Conservation (phyloP, 345 rosid species). For the Sonneratia caseolaris region DNA sequence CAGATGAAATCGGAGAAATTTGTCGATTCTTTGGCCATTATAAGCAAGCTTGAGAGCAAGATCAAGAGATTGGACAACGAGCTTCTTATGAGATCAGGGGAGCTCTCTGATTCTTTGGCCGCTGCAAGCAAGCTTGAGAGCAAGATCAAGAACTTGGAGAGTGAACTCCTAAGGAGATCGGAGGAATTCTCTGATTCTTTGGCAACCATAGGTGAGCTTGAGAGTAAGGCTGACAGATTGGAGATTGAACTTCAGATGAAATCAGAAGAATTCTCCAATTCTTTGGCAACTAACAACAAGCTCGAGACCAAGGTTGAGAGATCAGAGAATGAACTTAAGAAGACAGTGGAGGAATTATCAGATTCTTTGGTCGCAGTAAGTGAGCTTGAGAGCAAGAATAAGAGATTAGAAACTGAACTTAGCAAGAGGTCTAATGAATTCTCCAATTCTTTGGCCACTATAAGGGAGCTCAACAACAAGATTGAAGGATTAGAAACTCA, state of each 20-base stretch:
- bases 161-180: conserved; percentile 23
- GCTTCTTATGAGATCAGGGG: conserved; percentile 34
- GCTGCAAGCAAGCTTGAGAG: conserved; percentile 40
- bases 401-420: neutral
- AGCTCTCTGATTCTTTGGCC: conserved; percentile 36
- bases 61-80: conserved; percentile 43
- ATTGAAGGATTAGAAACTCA: conserved; percentile 41
- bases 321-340: conserved; percentile 8
- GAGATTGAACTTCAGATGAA: conserved; percentile 3
- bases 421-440: conserved; percentile 33
- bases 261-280: conserved; percentile 23
- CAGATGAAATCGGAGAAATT: conserved; percentile 31
- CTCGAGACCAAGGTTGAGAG: neutral
- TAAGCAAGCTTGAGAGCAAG: conserved; percentile 40
- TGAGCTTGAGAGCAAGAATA: neutral
- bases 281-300: conserved; percentile 14
- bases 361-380: conserved; percentile 18
- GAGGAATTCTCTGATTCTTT: conserved; percentile 19
- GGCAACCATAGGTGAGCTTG: conserved; percentile 16
- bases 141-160: conserved; percentile 46
- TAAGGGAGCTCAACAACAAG: conserved; percentile 39
- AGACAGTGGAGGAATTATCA: conserved; percentile 22
- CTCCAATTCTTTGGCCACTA: conserved; percentile 38
- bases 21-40: conserved; percentile 37
- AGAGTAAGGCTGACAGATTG: neutral